These are phyloP conservation scores for Trichosporon inkin DNA, from an alignment of 1,284 basidiomycete genomes.

Conservation along the genomic window DNA sequence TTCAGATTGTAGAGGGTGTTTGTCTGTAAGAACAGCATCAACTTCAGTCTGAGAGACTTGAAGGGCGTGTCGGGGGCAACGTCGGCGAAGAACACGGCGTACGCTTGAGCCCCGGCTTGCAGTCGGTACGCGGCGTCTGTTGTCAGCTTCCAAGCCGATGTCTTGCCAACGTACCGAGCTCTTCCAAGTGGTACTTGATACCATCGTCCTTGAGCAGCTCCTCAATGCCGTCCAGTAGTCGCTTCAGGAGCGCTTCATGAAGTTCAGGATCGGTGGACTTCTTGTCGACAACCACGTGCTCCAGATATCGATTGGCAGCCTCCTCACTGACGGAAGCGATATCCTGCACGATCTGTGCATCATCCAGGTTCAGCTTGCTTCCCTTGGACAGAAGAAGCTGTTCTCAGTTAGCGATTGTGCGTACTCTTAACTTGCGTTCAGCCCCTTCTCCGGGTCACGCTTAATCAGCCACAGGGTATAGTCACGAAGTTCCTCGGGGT, in stretches of 20 bases:
- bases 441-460: conserved; percentile 63
- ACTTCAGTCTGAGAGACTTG: conserved; percentile 69
- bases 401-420: neutral
- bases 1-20: conserved; percentile 64
- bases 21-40: conserved; percentile 70
- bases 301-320: conserved; percentile 67
- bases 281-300: conserved; percentile 69
- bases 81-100: conserved; percentile 44
- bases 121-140: conserved; percentile 47
- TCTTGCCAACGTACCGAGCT: conserved; percentile 41
- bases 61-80: conserved; percentile 62
- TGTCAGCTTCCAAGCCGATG: neutral
- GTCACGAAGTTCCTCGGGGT: conserved; percentile 61
- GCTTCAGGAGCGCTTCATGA: conserved; percentile 38
- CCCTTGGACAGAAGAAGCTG: conserved; percentile 54
- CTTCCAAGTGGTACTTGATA: conserved; percentile 48
- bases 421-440: conserved; percentile 57
- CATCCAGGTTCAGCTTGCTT: conserved; percentile 56
- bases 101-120: conserved; percentile 35
- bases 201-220: conserved; percentile 42
- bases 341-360: conserved; percentile 43
- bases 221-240: conserved; percentile 34
- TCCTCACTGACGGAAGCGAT: conserved; percentile 46
- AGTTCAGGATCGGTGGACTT: conserved; percentile 49
- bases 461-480: conserved; percentile 78